These are phyloP conservation scores for Geotrichum fermentans DNA, from an alignment of 1,139 yeast genomes.

Conservation along the genomic window DNA sequence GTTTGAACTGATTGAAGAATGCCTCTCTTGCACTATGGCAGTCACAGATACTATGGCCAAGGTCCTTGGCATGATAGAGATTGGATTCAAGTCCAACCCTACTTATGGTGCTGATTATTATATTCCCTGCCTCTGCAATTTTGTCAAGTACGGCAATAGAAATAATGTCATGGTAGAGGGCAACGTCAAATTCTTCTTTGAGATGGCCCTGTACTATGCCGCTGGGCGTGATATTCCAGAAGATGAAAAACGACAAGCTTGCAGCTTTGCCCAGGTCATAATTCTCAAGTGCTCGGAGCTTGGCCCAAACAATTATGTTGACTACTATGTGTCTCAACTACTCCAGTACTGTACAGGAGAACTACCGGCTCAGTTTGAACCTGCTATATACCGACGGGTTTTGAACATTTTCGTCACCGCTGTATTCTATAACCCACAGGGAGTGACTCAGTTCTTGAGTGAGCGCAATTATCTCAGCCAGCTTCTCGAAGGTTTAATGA, in stretches of 20 bases:
- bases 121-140: constrained; percentile 17
- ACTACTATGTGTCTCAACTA: constrained; percentile 16
- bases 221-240: not conserved
- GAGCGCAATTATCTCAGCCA: constrained; percentile 2
- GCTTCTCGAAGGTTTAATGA: constrained; percentile 1
- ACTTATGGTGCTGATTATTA: constrained; percentile 18
- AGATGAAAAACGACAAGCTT: constrained; percentile 10
- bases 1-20: constrained; percentile 20
- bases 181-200: constrained; percentile 13
- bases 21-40: constrained; percentile 1
- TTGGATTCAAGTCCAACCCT: constrained; percentile 12
- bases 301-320: constrained; percentile 1
- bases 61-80: constrained; percentile 14
- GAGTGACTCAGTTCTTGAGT: constrained; percentile 6
- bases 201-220: constrained; percentile 4
- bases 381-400: not conserved
- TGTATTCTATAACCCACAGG: constrained; percentile 8
- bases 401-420: constrained; percentile 1
- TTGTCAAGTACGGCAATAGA: constrained; percentile 9
- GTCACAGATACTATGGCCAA: constrained; percentile 11
- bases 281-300: constrained; percentile 5
- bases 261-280: constrained; percentile 12
- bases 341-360: constrained; percentile 6
- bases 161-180: constrained; percentile 8
- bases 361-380: constrained; percentile 1